Evolutionary conservation across 768 basidiomycete species (phyloP).

Genomic region (Exsudoporus frostii): DNA sequence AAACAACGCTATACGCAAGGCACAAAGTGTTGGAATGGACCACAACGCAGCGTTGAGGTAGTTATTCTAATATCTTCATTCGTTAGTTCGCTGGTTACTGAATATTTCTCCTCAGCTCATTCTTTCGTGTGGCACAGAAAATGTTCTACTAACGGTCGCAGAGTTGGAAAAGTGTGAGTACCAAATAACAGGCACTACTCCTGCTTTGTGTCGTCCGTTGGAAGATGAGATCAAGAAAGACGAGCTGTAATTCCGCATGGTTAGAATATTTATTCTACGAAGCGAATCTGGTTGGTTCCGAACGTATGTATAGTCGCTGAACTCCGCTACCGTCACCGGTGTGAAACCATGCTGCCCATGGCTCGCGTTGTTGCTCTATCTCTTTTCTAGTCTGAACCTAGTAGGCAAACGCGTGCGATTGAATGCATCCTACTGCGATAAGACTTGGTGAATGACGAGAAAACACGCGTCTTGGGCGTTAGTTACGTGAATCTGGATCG

Average conservation of each 20-base stretch:
- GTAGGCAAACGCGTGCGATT: not conserved
- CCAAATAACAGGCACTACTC: conserved; percentile 77
- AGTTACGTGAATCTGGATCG: not conserved
- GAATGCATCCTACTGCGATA: not conserved
- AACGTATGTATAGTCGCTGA: not conserved
- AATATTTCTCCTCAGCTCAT: conserved; percentile 51
- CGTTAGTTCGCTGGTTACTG: conserved; percentile 1
- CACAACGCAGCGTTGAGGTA: conserved; percentile 80
- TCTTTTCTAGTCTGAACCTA: too few species aligned
- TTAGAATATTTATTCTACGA: conserved; percentile 1
- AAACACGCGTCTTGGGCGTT: not conserved
- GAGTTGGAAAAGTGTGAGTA: conserved; percentile 99
- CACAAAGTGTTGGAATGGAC: conserved; percentile 95
- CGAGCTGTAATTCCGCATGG: conserved; percentile 22
- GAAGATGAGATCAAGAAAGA: conserved; percentile 34
- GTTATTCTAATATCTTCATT: conserved; percentile 16
- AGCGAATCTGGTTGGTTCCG: not conserved
- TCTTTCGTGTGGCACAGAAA: conserved; percentile 82
- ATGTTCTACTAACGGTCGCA: conserved; percentile 68
- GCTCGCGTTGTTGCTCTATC: too few species aligned
- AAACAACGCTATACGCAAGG: conserved; percentile 83
- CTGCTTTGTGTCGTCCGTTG: conserved; percentile 67
- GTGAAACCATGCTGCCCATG: not conserved
- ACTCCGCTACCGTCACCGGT: not conserved
- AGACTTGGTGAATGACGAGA: not conserved